Evolutionary conservation across 2,329 filamentous ascomycete genomes (phyloP).

Genomic region (Sporothrix variecibatus): DNA sequence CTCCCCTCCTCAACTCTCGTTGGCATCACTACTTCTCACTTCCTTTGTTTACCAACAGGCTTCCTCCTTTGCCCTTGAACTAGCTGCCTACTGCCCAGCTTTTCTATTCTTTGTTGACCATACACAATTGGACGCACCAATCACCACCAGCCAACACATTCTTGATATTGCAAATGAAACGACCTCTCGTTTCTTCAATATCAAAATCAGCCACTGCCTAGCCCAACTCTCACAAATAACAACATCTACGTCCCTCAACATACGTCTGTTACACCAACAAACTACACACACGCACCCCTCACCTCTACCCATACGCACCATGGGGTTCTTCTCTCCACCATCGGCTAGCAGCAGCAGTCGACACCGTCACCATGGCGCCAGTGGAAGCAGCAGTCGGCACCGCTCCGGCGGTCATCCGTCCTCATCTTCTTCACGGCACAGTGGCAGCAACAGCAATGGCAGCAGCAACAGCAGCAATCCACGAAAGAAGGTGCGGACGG

Average conservation of each 20-base stretch:
- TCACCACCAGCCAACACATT: not conserved
- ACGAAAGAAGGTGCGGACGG: not conserved
- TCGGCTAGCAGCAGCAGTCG: conserved; percentile 18
- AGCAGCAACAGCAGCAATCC: not conserved
- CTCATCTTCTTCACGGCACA: not conserved
- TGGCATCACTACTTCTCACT: not conserved
- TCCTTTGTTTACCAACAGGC: not conserved
- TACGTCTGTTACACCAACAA: not conserved
- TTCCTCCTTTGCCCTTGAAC: not conserved
- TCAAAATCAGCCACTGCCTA: not conserved
- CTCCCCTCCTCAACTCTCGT: not conserved
- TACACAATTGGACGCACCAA: not conserved
- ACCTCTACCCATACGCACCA: not conserved
- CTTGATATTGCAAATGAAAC: not conserved
- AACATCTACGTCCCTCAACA: not conserved
- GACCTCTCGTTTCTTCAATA: not conserved
- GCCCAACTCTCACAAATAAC: not conserved
- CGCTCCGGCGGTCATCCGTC: not conserved
- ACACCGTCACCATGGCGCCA: conserved; percentile 2
- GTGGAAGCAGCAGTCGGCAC: not conserved
- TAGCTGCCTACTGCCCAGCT: not conserved
- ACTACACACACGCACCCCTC: not conserved
- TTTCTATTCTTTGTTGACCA: not conserved
- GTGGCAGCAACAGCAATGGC: not conserved
- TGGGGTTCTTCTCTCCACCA: conserved; percentile 23